Evolutionary conservation across 106 monocot species (phyloP).

Genomic region (Acorus calamus): DNA sequence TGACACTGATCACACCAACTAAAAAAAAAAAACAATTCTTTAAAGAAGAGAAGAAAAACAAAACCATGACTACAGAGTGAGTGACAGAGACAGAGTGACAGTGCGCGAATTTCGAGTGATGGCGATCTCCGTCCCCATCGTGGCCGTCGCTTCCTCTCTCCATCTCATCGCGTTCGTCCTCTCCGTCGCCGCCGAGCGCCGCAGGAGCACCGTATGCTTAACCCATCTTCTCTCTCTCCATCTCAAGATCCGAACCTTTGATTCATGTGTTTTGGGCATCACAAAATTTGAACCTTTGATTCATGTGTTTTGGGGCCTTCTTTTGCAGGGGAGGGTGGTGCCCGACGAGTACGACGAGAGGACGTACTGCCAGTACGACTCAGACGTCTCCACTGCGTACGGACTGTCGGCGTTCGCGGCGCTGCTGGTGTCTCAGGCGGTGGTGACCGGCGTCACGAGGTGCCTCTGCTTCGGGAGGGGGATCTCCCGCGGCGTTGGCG

Average conservation of each 20-base stretch:
- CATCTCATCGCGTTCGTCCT: constrained; percentile 85
- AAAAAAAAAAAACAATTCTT: too few species aligned
- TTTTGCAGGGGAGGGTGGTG: constrained; percentile 65
- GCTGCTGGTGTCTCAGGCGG: constrained; percentile 53
- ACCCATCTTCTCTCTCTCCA: not conserved
- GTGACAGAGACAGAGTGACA: too few species aligned
- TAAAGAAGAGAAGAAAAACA: too few species aligned
- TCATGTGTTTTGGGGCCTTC: not conserved
- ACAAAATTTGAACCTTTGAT: not conserved
- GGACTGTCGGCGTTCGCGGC: constrained; percentile 70
- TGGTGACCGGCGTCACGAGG: constrained; percentile 37
- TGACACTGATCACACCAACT: too few species aligned
- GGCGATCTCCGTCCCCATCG: constrained; percentile 37
- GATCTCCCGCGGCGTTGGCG: not conserved
- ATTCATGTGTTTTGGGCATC: too few species aligned
- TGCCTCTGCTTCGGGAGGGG: constrained; percentile 65
- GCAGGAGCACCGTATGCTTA: constrained; percentile 61
- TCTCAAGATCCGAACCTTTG: not conserved
- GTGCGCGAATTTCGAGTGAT: not conserved
- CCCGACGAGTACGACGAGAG: constrained; percentile 90
- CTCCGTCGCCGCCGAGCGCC: constrained; percentile 78
- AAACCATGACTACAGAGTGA: too few species aligned
- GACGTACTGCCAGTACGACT: constrained; percentile 71
- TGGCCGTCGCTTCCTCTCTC: constrained; percentile 39
- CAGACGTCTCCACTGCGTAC: constrained; percentile 82